Conservation (phyloP, 1,139 yeast species). For the Magnusiomyces ingens region DNA sequence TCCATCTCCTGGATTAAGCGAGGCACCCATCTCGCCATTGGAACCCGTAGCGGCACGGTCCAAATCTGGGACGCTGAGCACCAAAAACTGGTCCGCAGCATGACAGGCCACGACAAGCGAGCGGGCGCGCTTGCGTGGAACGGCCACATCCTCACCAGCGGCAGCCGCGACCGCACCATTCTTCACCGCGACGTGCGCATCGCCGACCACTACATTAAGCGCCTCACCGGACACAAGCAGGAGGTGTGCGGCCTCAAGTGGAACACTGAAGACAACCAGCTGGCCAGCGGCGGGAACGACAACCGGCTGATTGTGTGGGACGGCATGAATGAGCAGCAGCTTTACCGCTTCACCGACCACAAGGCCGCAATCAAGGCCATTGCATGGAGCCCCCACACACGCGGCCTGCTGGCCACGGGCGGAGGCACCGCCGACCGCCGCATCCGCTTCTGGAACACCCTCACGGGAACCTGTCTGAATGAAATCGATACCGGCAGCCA, state of each 20-base stretch:
- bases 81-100: slow-evolving; percentile 73
- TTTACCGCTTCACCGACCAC: slow-evolving; percentile 73
- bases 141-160: slow-evolving; percentile 79
- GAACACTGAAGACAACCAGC: slow-evolving; percentile 67
- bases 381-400: slow-evolving; percentile 96
- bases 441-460: slow-evolving; percentile 87
- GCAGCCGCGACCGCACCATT: slow-evolving; percentile 78
- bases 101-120: slow-evolving; percentile 85
- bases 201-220: slow-evolving; percentile 72
- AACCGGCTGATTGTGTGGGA: slow-evolving; percentile 70
- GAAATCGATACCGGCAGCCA: slow-evolving; percentile 94
- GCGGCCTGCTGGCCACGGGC: slow-evolving; percentile 90
- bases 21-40: slow-evolving; percentile 88
- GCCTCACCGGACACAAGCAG: slow-evolving; percentile 72
- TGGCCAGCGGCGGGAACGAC: slow-evolving; percentile 94
- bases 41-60: slow-evolving; percentile 78
- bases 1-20: slow-evolving; percentile 81
- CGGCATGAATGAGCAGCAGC: slow-evolving; percentile 59
- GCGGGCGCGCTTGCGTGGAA: slow-evolving; percentile 93
- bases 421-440: slow-evolving; percentile 96
- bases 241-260: slow-evolving; percentile 96
- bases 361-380: slow-evolving; percentile 94
- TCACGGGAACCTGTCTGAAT: slow-evolving; percentile 63
- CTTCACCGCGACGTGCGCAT: slow-evolving; percentile 87
- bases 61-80: slow-evolving; percentile 96